These are phyloP conservation scores for Senna tora DNA, from an alignment of 306 rosid species.

Conservation along the genomic window DNA sequence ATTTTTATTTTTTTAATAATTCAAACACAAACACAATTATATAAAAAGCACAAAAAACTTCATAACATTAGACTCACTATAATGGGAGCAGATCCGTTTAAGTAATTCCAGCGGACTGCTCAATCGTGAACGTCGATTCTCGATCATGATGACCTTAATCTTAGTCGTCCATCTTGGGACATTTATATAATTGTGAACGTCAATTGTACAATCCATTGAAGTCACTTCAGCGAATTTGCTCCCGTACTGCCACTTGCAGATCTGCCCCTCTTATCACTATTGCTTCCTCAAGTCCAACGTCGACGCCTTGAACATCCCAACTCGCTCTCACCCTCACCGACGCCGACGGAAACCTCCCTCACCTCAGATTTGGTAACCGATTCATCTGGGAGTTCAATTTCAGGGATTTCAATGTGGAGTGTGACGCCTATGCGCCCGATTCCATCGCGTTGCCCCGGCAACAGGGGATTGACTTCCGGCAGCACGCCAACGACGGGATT, in stretches of 20 bases:
- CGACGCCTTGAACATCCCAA: slow-evolving; percentile 57
- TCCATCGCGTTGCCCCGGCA: slow-evolving; percentile 64
- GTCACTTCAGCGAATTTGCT: too few species aligned
- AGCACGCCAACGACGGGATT: slow-evolving; percentile 50
- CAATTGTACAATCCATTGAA: too few species aligned
- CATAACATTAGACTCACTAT: too few species aligned
- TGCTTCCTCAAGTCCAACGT: slow-evolving; percentile 49
- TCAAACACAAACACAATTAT: too few species aligned
- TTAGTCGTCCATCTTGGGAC: too few species aligned
- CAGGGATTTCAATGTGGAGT: slow-evolving; percentile 59
- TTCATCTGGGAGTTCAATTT: slow-evolving; percentile 84
- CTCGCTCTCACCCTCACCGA: slow-evolving; percentile 80
- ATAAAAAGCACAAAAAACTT: too few species aligned
- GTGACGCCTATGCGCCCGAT: slow-evolving; percentile 58
- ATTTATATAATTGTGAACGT: too few species aligned
- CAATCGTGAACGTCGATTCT: too few species aligned
- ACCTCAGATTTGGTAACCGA: slow-evolving; percentile 43
- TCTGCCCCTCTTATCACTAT: slow-evolving; percentile 64
- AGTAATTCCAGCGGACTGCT: too few species aligned
- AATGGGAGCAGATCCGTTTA: too few species aligned
- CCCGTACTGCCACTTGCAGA: background rate
- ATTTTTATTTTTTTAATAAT: too few species aligned
- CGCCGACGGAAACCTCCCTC: slow-evolving; percentile 64
- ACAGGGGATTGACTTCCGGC: slow-evolving; percentile 67
- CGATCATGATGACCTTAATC: too few species aligned